Base-by-base conservation (phyloP, 306 rosid species). In the Ammopiptanthus mongolicus region DNA sequence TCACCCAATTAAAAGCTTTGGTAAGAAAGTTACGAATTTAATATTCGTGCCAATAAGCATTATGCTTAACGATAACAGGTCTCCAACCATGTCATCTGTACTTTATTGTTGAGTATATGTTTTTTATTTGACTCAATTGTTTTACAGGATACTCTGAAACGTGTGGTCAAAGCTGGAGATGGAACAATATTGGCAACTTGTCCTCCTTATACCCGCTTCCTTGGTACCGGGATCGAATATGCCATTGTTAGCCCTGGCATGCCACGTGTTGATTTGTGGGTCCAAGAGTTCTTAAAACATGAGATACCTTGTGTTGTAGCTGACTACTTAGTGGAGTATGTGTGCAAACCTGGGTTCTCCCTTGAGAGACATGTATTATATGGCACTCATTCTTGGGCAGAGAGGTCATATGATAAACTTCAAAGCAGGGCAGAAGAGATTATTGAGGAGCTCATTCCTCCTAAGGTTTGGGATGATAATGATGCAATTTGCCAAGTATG, bases 261-360 rank as follows among this genome's bases (percentile, higher is more conserved):
- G 90, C 92, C 96, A 22, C 90, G 81, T 65, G 97, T 80, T 7
- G 99, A 95, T 69, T 0, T 78, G 65, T 92, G 99, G 99, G 90
- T 95, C 48, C 97, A 95, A 76, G 97, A 90, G 84, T 95, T 95
- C 80, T 76, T 95, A 67, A 95, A 89, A 37, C 84, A 86, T 14
- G 93, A 92, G 86, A 84, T 92, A 84, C 97, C 99, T 47, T 95
- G 98, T 61, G 92, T 92, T 47, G 83, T 76, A 25, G 91, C 93
- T 11, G 99, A 95, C 86, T 95, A 95, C 86, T 78, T 95, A 85
- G 99, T 95, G 9, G 97, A 90, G 79, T 92, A 90, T 62, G 97
- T 95, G 13, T 95, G 98, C 90, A 95, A 90, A 71, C 91, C 93
- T 1, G 96, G 98, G 65, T 84, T 81, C 68, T 84, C 98, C 68